Conservation (phyloP, 202 grass and related monocot genomes). For the Digitaria exilis region DNA sequence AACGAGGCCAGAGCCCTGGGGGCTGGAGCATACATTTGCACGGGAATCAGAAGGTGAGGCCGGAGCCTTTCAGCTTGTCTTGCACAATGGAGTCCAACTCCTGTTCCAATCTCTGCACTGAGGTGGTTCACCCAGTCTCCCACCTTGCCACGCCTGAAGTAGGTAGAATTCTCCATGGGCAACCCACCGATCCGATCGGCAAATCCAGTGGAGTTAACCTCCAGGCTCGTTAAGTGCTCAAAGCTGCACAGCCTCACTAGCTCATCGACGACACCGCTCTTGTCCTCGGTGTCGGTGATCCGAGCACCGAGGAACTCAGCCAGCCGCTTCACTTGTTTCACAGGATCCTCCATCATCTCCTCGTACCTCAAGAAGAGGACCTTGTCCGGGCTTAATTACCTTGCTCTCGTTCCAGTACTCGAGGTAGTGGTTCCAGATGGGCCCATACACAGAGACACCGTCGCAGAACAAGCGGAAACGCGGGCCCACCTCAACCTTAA, state of each 20-base stretch:
- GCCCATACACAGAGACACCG: neutral
- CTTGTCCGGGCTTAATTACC: neutral
- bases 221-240: neutral
- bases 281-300: slow-evolving; percentile 14
- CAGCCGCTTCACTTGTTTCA: neutral
- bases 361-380: slow-evolving; percentile 42
- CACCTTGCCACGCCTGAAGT: slow-evolving; percentile 7
- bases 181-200: neutral
- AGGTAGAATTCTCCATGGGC: neutral
- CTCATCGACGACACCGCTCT: neutral
- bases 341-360: slow-evolving; percentile 4
- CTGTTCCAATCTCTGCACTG: slow-evolving; percentile 11
- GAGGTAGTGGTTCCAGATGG: slow-evolving; percentile 20
- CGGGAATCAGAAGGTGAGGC: neutral
- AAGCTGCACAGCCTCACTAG: slow-evolving; percentile 18
- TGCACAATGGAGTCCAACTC: neutral
- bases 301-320: slow-evolving; percentile 18
- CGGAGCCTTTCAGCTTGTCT: slow-evolving; percentile 24
- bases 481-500: neutral
- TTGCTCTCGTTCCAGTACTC: slow-evolving; percentile 36
- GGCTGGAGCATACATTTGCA: no score
- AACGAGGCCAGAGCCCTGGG: no score
- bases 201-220: neutral
- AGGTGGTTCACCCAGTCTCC: slow-evolving; percentile 34
- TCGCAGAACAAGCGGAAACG: slow-evolving; percentile 9